Evolutionary conservation across 116 monocot genomes (phyloP).

Genomic region (Posidonia oceanica): DNA sequence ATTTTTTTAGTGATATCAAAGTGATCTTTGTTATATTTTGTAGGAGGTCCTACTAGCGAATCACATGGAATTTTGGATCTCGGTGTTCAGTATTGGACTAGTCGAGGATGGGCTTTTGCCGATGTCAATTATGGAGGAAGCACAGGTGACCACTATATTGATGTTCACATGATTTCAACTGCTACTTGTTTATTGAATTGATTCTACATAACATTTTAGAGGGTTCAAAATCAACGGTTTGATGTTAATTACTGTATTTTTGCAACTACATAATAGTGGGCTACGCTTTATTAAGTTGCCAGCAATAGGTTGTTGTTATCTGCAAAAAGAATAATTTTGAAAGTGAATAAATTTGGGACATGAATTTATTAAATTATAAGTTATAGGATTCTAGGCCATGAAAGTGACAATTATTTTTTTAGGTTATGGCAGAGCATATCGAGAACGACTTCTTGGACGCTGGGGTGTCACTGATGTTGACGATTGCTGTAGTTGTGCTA

Average conservation of each 20-base stretch:
- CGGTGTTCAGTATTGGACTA: conserved; percentile 88
- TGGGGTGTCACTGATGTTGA: conserved; percentile 98
- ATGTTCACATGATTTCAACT: too few relatives aligned
- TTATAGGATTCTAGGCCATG: not conserved
- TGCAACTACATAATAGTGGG: too few relatives aligned
- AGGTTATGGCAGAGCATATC: conserved; percentile 96
- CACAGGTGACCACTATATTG: conserved; percentile 37
- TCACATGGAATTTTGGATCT: conserved; percentile 66
- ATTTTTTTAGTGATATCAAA: too few relatives aligned
- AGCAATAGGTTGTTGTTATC: too few relatives aligned
- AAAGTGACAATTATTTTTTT: not conserved
- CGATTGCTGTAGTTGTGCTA: conserved; percentile 92
- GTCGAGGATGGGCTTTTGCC: conserved; percentile 90
- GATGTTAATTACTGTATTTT: too few relatives aligned
- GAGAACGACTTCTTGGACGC: conserved; percentile 67
- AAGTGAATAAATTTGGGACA: not conserved
- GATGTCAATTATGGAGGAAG: conserved; percentile 99
- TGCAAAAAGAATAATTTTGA: too few relatives aligned
- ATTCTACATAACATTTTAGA: too few relatives aligned
- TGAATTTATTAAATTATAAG: not conserved
- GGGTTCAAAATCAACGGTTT: too few relatives aligned
- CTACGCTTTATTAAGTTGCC: too few relatives aligned
- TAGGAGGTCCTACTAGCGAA: conserved; percentile 89
- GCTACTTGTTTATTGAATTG: too few relatives aligned
- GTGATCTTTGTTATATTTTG: not conserved